Evolutionary conservation across 225 moss, liverwort and hornwort species (phyloP), one percentile per base, ranked within the genome.

Genomic region (Physcomitrium patens): DNA sequence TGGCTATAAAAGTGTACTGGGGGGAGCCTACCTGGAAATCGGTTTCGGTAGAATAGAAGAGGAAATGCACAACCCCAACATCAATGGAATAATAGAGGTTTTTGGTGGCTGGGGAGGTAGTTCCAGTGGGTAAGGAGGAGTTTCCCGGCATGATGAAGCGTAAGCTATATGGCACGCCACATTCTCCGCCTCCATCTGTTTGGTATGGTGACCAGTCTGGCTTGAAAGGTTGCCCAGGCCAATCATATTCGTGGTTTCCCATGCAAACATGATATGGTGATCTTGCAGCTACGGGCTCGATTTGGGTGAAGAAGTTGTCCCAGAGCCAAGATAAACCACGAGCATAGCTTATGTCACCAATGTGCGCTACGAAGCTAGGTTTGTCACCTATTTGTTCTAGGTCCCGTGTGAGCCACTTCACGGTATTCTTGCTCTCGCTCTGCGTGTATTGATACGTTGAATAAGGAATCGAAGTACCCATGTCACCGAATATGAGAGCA

Each of bases 171-270:
- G 89, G 89, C 12, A 89, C 89, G 17, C 85, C 85, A 69, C 89
- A 91, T 65, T 89, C 89, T 10, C 89, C 89, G 31, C 89, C 86
- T 45, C 85, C 84, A 63, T 91, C 89, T 12, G 53, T 85, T 31
- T 84, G 78, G 8, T 86, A 89, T 37, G 67, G 22, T 5, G 49
- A 16, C 77, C 77, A 85, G 3, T 76, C 66, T 1, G 86, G 86
- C 15, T 47, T 81, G 85, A 89, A 89, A 10, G 86, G 86, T 75
- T 91, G 85, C 24, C 16, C 46, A 7, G 79, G 86, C 86, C 89
- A 89, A 74, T 86, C 77, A 20, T 91, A 89, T 69, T 91, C 89
- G 26, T 91, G 89, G n/a, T 89, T 91, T 10, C 89, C 85, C 16
- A 91, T 86, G 57, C 89, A 91, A 24, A 89, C 89, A 70, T 85